These are phyloP conservation scores for Irpex rosettiformis DNA, from an alignment of 1,284 basidiomycete species.

Conservation along the genomic window DNA sequence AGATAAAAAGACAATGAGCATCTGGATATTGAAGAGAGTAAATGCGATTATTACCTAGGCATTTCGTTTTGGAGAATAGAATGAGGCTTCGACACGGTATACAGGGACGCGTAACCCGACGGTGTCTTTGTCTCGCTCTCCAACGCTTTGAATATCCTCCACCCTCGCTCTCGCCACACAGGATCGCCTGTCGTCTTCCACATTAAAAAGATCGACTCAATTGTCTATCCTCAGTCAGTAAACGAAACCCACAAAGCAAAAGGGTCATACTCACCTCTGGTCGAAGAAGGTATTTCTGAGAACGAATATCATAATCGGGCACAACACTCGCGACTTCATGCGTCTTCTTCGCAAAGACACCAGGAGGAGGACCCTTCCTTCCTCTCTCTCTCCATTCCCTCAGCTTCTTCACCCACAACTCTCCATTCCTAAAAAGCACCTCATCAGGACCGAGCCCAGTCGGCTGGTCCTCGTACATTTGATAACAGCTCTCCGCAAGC, in stretches of 20 bases:
- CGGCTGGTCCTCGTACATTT: slow-evolving; percentile 59
- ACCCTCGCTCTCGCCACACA: slow-evolving; percentile 73
- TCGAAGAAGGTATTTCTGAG: slow-evolving; percentile 49
- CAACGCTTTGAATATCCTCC: slow-evolving; percentile 70
- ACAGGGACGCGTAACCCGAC: slow-evolving; percentile 56
- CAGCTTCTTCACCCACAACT: slow-evolving; percentile 50
- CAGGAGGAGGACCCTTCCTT: slow-evolving; percentile 45
- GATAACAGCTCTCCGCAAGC: slow-evolving; percentile 63
- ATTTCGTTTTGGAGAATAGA: slow-evolving; percentile 47
- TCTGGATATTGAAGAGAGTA: slow-evolving; percentile 28
- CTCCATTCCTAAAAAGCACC: slow-evolving; percentile 25
- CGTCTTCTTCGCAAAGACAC: slow-evolving; percentile 41
- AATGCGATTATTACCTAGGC: slow-evolving; percentile 54
- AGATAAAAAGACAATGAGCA: background rate
- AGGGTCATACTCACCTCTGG: slow-evolving; percentile 52
- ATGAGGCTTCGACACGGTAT: slow-evolving; percentile 39
- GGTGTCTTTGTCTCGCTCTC: slow-evolving; percentile 51
- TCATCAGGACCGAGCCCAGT: slow-evolving; percentile 62
- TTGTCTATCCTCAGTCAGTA: slow-evolving; percentile 39
- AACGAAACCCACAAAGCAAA: background rate
- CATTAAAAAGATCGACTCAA: slow-evolving; percentile 66
- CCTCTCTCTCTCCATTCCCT: slow-evolving; percentile 45
- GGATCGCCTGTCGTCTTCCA: slow-evolving; percentile 67
- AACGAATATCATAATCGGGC: slow-evolving; percentile 33
- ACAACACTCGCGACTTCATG: slow-evolving; percentile 23